phyloP scores from a whole-genome alignment of 345 rosid species.

The Gossypium australe region DNA sequence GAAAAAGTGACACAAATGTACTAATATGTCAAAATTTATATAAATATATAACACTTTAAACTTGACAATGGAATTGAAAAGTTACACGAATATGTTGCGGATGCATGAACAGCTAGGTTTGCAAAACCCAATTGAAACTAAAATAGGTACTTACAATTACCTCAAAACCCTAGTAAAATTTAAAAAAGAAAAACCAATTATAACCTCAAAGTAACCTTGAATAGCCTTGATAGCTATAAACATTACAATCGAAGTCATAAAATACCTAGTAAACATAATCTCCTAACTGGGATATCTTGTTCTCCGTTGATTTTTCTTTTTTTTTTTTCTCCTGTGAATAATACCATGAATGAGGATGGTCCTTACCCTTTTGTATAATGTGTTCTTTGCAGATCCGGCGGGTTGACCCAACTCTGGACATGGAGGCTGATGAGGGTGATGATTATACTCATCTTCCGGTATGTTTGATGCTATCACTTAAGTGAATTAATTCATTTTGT shows the following conservation, averaged over 20 bases:
- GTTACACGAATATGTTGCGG: background rate
- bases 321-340: conserved; percentile 11
- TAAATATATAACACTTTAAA: background rate
- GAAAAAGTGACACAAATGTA: background rate
- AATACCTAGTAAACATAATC: background rate
- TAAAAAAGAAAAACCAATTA: background rate
- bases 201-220: background rate
- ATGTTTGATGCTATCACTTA: conserved; percentile 23
- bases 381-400: conserved; percentile 57
- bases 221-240: background rate
- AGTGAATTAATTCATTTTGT: conserved; percentile 7
- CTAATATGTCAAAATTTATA: background rate
- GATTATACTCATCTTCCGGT: conserved; percentile 93
- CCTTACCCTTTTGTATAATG: conserved; percentile 7
- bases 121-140: background rate
- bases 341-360: conserved; percentile 6
- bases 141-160: background rate
- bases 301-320: conserved; percentile 4
- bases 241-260: background rate
- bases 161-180: background rate
- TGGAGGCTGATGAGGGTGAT: conserved; percentile 95
- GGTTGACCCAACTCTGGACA: conserved; percentile 92
- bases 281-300: background rate
- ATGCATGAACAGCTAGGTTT: background rate
- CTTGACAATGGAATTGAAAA: background rate